Percentiles rank a stretch among this genome's conserved stretches.
phyloP scores from a whole-genome alignment of 164 flowering plant species.

The Vitis rupestris region DNA sequence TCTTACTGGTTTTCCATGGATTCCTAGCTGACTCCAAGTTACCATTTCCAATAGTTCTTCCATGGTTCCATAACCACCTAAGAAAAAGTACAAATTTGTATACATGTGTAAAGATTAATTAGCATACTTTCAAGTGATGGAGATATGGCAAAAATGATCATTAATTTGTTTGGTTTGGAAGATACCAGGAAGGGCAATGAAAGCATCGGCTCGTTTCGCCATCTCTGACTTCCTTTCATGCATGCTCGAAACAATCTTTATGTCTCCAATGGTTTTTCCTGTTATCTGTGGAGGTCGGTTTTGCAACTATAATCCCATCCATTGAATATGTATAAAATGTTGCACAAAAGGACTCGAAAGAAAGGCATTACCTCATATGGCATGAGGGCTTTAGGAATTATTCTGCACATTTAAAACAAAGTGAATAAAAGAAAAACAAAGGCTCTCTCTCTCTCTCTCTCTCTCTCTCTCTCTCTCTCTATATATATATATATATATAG shows the following conservation, averaged over 20 bases:
- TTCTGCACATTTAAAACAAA: too few relatives aligned
- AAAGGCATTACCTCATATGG: too few relatives aligned
- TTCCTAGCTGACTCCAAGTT: conserved; percentile 50
- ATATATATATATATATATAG: too few relatives aligned
- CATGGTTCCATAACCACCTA: conserved; percentile 52
- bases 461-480: too few relatives aligned
- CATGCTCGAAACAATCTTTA: background rate
- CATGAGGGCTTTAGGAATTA: too few relatives aligned
- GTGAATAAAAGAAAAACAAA: too few relatives aligned
- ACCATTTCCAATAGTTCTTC: conserved; percentile 48
- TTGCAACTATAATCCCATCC: too few relatives aligned
- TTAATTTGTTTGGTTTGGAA: background rate
- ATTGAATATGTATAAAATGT: too few relatives aligned
- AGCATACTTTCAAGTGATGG: background rate
- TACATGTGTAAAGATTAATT: background rate
- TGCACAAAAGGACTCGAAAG: too few relatives aligned
- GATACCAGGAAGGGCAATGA: conserved; percentile 1
- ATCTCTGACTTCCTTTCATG: conserved; percentile 2
- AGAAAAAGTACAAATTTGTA: background rate
- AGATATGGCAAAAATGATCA: background rate
- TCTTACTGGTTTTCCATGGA: conserved; percentile 44
- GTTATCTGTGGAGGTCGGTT: background rate
- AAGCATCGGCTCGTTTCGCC: background rate
- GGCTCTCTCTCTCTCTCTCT: too few relatives aligned
- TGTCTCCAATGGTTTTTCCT: background rate